Base-by-base conservation (phyloP, 805 yeast species). In the Metschnikowia drakensbergensis region DNA sequence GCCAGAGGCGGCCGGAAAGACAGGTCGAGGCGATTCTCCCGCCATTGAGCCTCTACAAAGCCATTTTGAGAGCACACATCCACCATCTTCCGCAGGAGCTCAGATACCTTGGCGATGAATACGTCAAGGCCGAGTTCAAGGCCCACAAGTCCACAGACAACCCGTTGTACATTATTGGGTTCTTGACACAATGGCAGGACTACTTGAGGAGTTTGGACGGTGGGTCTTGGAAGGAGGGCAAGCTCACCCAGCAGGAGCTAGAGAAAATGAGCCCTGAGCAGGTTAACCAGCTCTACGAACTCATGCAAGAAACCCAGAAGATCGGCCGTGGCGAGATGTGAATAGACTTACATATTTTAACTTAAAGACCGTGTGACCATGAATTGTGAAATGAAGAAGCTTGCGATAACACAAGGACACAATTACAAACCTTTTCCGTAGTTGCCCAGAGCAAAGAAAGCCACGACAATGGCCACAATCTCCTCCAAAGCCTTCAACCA, bases 101-200 rank as follows among this genome's bases (percentile, higher is more conserved):
- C 52, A 76, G 96, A 49, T 77, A 82, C 45, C 74, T 94, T 23
- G 99, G 99, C 3, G 97, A 94, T 66, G 76, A 81, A 55, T 94
- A 94, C 64, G 96, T 92, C 45, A 86, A 83, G 62, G 80, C 84
- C 32, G 99, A 94, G 69, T 94, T 94, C 72, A 82, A 83, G 58
- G 84, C 91, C 5, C 99, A 94, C 68, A 79, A 82, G 51, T 67
- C 72, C 42, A 78, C 85, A 5, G 96, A 89, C 55, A 90, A 94
- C 64, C 98, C 99, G 3, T 74, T 89, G 25, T 96, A 92, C 61
- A 89, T 94, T 31, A 90, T 94, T 8, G 99, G 97, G 8, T 94
- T 94, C 58, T 74, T 94, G 52, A 82, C 96, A 1, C 84, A 88
- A 51, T 94, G 99, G 99, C 99, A 94, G 66, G 92, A 85, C 52